Base-by-base conservation (phyloP, 495 filamentous ascomycete genomes). In the Thozetella sp. region DNA sequence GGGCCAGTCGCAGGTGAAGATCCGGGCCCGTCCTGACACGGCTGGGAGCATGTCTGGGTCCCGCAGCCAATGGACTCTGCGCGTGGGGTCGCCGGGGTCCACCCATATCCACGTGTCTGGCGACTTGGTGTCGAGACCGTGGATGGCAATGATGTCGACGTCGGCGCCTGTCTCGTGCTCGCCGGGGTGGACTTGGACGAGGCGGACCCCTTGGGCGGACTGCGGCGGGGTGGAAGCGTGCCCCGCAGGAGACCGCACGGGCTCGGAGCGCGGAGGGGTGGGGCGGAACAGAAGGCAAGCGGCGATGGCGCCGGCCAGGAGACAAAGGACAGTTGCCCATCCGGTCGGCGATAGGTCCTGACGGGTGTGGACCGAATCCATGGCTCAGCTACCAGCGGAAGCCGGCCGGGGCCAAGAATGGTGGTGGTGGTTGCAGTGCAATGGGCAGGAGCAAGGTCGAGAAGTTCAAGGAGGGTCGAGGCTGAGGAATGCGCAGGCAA, bases 1-100 rank as follows among this genome's bases (percentile, higher is more conserved):
- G 13, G 66, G 63, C 66, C 66, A 71, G 61, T 71, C 55, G 46
- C 61, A 71, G 12, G 63, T 71, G 58, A 68, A 71, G 59, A 71
- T 71, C 15, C 68, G 58, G 10, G 60, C 68, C 1, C 19, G 37
- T 54, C 25, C 57, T 12, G 67, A 43, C 12, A 43, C 40, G 11
- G 23, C 51, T 24, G 68, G 66, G 55, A 71, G 66, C 59, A 71
- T 70, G 2, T 45, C 15, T 22, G 54, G 51, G 24, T 66, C 19
- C n/a, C n/a, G 22, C 48, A 71, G 59, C 68, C 63, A 71, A 40
- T 71, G 68, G 6, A 67, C 59, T 15, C 10, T 22, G n/a, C n/a
- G n/a, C n/a, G 19, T 40, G 1, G 19, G 6, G 2, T 43, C 30
- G 6, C 23, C 22, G n/a, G 58, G 26, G 22, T 52, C n/a, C n/a